A percentile compares a stretch with the other conserved stretches of the same genome.
Evolutionary conservation across 1,284 basidiomycete genomes (phyloP).

Genomic region (Apiotrichum gamsii): DNA sequence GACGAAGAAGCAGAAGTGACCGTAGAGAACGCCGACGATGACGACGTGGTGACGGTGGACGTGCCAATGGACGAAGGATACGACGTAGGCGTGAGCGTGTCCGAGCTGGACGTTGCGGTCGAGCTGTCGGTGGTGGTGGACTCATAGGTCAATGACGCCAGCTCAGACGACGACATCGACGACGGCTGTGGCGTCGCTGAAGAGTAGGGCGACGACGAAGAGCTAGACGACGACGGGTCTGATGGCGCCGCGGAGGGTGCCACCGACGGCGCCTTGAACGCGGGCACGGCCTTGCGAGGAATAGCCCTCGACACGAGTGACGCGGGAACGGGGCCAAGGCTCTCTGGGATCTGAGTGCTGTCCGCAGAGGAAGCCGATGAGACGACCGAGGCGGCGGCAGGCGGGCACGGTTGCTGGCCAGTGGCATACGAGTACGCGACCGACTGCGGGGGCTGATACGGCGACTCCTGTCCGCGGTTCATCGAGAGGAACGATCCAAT

Average conservation of each 20-base stretch:
- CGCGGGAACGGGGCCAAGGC: neutral
- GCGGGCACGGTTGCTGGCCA: too few species aligned
- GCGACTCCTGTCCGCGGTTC: neutral
- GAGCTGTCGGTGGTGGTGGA: neutral
- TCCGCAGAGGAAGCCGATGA: too few species aligned
- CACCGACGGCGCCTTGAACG: neutral
- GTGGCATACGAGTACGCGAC: conserved; percentile 12
- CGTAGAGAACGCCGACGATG: neutral
- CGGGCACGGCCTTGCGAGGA: neutral
- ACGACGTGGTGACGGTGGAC: neutral
- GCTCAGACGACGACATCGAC: too few species aligned
- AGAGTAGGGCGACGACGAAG: neutral
- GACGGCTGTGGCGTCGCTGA: too few species aligned
- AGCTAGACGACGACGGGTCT: neutral
- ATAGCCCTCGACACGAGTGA: neutral
- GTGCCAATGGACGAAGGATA: neutral
- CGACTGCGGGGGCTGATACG: conserved; percentile 13
- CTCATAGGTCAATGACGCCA: too few species aligned
- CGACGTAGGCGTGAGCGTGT: neutral
- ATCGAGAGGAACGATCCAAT: conserved; percentile 3
- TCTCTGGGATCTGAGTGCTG: neutral
- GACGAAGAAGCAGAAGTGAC: neutral
- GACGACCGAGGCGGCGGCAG: too few species aligned
- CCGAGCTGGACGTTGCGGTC: neutral
- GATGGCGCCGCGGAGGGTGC: conserved; percentile 2